Evolutionary conservation across 352 stramenopile genomes (phyloP).

Genomic region (Blastocystis sp.): DNA sequence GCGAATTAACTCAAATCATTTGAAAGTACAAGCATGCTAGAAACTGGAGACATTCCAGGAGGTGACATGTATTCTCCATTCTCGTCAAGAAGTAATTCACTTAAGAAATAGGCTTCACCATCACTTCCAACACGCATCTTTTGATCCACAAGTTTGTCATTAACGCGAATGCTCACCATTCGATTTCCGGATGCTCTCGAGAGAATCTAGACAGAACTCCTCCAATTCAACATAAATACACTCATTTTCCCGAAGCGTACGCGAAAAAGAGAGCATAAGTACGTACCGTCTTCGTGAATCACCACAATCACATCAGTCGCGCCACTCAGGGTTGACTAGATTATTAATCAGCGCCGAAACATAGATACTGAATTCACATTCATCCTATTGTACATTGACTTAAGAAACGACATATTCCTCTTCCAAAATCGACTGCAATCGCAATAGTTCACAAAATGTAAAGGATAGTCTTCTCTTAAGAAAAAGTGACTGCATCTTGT

Average conservation of each 20-base stretch:
- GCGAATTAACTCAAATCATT: not conserved
- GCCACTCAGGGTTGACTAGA: slow-evolving; percentile 42
- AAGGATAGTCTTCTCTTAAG: too few relatives aligned
- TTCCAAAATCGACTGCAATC: too few relatives aligned
- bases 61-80: slow-evolving; percentile 45
- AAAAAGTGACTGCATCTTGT: too few relatives aligned
- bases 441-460: too few relatives aligned
- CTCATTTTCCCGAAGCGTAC: slow-evolving; percentile 57
- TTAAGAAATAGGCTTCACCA: slow-evolving; percentile 46
- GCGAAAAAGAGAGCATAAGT: slow-evolving; percentile 43
- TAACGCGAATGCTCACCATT: slow-evolving; percentile 24
- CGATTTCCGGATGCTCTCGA: slow-evolving; percentile 40
- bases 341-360: not conserved
- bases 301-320: slow-evolving; percentile 48
- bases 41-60: slow-evolving; percentile 10
- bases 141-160: slow-evolving; percentile 28
- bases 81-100: slow-evolving; percentile 24
- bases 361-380: slow-evolving; percentile 41
- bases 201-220: not conserved
- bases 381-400: slow-evolving; percentile 38
- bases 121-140: slow-evolving; percentile 54
- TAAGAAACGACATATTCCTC: slow-evolving; percentile 37
- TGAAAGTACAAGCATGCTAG: slow-evolving; percentile 14
- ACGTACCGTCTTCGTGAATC: slow-evolving; percentile 33
- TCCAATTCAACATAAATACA: not conserved